Conservation (phyloP, 345 rosid genomes). For the Murraya paniculata region DNA sequence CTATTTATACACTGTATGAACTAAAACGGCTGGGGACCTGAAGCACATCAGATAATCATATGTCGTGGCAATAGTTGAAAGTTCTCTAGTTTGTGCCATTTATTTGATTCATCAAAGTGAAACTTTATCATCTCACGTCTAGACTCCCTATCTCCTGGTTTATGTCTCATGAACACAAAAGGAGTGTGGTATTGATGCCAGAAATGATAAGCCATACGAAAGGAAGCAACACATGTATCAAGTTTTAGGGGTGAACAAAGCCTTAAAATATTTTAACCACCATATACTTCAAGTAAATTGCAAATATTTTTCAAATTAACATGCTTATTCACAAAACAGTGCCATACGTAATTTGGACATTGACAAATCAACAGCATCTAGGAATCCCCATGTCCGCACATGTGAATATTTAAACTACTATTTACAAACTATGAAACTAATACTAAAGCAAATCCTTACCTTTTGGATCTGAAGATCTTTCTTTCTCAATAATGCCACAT, state of each 20-base stretch:
- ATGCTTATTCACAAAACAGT: neutral
- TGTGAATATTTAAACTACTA: neutral
- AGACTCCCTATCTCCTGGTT: neutral
- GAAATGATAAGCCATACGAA: neutral
- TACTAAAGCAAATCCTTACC: constrained; percentile 40
- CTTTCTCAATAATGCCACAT: constrained; percentile 64
- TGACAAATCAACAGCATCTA: neutral
- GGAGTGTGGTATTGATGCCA: neutral
- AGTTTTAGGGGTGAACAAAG: neutral
- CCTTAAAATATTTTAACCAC: neutral
- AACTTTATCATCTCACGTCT: neutral
- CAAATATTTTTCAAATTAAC: neutral
- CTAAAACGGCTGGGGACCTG: neutral
- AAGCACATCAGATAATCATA: neutral
- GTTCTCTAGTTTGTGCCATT: neutral
- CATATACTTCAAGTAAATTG: neutral
- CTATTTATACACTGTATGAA: neutral
- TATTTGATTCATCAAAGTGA: neutral
- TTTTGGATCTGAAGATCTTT: constrained; percentile 90
- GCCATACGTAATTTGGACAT: neutral
- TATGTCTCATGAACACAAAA: neutral
- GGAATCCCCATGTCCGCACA: neutral
- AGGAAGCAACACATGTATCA: neutral
- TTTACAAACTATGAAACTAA: neutral
- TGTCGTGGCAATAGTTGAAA: neutral